Evolutionary conservation across 306 rosid species (phyloP).

Genomic region (Myrica gale): DNA sequence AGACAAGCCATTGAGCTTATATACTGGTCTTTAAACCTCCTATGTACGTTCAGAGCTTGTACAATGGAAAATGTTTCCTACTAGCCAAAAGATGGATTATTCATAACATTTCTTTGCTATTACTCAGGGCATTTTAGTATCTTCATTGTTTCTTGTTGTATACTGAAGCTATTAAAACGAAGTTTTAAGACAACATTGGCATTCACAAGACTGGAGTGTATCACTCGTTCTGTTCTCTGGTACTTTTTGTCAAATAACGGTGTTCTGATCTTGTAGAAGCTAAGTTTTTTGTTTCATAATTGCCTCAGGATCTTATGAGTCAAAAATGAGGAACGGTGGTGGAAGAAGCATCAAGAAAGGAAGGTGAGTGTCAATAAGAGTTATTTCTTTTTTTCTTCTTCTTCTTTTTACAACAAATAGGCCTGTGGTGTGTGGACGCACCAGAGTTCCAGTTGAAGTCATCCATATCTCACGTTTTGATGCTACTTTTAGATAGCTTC

Average conservation of each 20-base stretch:
- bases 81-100: background rate
- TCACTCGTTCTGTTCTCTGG: background rate
- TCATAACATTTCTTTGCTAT: background rate
- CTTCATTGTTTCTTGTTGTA: background rate
- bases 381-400: conserved; percentile 6
- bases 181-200: too few species aligned
- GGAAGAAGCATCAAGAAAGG: conserved; percentile 42
- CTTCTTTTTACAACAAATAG: too few species aligned
- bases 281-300: conserved; percentile 24
- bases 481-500: conserved; percentile 26
- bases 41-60: background rate
- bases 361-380: conserved; percentile 38
- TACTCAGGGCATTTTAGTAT: background rate
- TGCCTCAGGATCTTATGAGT: conserved; percentile 47
- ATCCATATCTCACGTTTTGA: background rate
- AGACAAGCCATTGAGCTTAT: background rate
- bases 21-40: background rate
- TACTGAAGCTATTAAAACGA: background rate
- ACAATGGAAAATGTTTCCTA: background rate
- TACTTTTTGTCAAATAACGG: background rate
- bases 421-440: background rate
- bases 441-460: too few species aligned
- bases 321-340: conserved; percentile 31
- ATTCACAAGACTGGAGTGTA: background rate
- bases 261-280: conserved; percentile 15